Percentiles rank a stretch among this genome's conserved stretches.
phyloP scores from a whole-genome alignment of 768 basidiomycete species.

The Agrocybe praecox region DNA sequence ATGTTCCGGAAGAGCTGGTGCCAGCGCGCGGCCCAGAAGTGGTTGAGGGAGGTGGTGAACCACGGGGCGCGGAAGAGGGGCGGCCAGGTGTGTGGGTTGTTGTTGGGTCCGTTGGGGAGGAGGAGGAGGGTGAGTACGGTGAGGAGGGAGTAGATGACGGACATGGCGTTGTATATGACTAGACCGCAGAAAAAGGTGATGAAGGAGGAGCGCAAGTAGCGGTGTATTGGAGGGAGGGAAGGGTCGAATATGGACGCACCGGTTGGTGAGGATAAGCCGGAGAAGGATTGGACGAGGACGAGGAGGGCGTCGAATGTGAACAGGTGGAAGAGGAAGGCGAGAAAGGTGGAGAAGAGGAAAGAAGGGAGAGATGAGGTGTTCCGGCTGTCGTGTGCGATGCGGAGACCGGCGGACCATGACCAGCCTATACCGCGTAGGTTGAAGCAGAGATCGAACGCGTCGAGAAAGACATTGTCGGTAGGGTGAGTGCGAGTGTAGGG shows the following conservation, averaged over 20 bases:
- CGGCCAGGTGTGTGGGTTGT: constrained; percentile 60
- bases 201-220: constrained; percentile 44
- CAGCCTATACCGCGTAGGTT: constrained; percentile 64
- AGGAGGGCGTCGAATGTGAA: constrained; percentile 48
- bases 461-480: constrained; percentile 24
- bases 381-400: constrained; percentile 43
- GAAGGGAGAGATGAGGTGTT: constrained; percentile 32
- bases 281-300: constrained; percentile 48
- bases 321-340: constrained; percentile 34
- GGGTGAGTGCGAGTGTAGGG: constrained; percentile 32
- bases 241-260: constrained; percentile 48
- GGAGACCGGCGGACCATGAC: constrained; percentile 54
- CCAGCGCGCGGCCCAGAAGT: constrained; percentile 68
- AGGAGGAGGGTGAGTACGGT: constrained; percentile 47
- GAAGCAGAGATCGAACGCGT: constrained; percentile 52
- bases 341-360: constrained; percentile 38
- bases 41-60: constrained; percentile 53
- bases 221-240: constrained; percentile 31
- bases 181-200: constrained; percentile 47
- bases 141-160: constrained; percentile 40
- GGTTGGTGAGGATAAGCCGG: constrained; percentile 33
- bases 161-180: constrained; percentile 46
- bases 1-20: constrained; percentile 65
- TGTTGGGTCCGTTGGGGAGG: constrained; percentile 32
- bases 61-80: constrained; percentile 64